Conservation (phyloP, 1,284 basidiomycete genomes). For the Chiua sp. region DNA sequence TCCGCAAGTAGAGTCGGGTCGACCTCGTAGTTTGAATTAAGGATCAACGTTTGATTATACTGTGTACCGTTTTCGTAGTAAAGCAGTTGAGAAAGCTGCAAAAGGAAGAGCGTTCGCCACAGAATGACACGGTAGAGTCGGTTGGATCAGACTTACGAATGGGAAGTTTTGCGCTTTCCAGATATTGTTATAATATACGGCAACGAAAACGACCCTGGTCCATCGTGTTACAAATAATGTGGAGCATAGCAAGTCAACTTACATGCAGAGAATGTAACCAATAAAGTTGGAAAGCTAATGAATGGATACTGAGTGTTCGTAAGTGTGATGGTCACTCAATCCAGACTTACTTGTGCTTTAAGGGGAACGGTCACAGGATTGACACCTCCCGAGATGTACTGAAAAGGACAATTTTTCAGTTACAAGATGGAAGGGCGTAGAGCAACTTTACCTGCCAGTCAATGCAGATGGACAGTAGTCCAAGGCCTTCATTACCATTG, state of each 20-base stretch:
- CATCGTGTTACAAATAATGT: not conserved
- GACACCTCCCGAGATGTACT: conserved; percentile 49
- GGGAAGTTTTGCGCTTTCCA: conserved; percentile 55
- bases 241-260: not conserved
- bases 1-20: conserved; percentile 47
- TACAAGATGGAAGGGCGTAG: not conserved
- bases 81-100: conserved; percentile 49
- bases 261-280: conserved; percentile 56
- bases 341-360: conserved; percentile 42
- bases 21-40: conserved; percentile 53
- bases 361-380: conserved; percentile 55
- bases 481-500: conserved; percentile 63
- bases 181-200: conserved; percentile 51
- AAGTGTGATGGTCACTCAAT: not conserved
- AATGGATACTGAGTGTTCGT: not conserved
- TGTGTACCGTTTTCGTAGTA: conserved; percentile 54
- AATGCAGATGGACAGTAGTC: conserved; percentile 55
- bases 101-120: not conserved
- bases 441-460: conserved; percentile 52
- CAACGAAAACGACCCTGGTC: conserved; percentile 48
- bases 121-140: not conserved
- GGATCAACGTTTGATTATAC: conserved; percentile 53
- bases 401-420: conserved; percentile 20
- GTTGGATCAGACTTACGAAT: conserved; percentile 39
- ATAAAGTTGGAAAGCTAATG: conserved; percentile 48